These are phyloP conservation scores for Wickerhamomyces bovis DNA, from an alignment of 805 yeast species.

Conservation along the genomic window DNA sequence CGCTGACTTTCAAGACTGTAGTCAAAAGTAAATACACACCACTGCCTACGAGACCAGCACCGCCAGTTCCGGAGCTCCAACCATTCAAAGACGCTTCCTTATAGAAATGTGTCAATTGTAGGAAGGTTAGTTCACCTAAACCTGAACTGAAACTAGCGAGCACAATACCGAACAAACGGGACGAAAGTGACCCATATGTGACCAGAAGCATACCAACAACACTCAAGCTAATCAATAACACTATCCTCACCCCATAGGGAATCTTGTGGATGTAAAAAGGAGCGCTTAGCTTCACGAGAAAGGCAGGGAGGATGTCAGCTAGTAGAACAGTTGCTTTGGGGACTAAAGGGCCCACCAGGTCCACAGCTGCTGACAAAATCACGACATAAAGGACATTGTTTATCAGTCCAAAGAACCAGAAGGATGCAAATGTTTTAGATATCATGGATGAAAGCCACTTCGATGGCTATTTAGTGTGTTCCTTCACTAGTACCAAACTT, in stretches of 20 bases:
- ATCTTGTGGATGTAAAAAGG: conserved; percentile 74
- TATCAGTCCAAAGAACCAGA: conserved; percentile 79
- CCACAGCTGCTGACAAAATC: conserved; percentile 87
- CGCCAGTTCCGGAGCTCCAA: conserved; percentile 94
- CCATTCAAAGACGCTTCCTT: conserved; percentile 62
- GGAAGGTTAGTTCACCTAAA: conserved; percentile 82
- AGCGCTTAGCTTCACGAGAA: conserved; percentile 60
- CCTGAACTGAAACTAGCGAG: conserved; percentile 85
- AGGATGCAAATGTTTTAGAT: conserved; percentile 38
- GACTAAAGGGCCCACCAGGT: conserved; percentile 72
- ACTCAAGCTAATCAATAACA: conserved; percentile 51
- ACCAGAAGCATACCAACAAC: conserved; percentile 70
- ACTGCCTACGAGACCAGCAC: conserved; percentile 86
- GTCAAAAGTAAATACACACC: conserved; percentile 68
- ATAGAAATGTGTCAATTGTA: conserved; percentile 80
- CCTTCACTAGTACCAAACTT: not conserved
- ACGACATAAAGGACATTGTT: conserved; percentile 90
- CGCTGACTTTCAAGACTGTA: conserved; percentile 53
- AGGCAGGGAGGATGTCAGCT: conserved; percentile 84
- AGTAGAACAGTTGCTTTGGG: conserved; percentile 84
- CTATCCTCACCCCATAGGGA: conserved; percentile 52
- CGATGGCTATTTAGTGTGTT: not conserved
- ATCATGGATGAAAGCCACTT: not conserved
- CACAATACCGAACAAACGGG: conserved; percentile 59
- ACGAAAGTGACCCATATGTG: conserved; percentile 26